Base-by-base conservation (phyloP, 225 moss, liverwort and hornwort species). In the Pleurozium schreberi region DNA sequence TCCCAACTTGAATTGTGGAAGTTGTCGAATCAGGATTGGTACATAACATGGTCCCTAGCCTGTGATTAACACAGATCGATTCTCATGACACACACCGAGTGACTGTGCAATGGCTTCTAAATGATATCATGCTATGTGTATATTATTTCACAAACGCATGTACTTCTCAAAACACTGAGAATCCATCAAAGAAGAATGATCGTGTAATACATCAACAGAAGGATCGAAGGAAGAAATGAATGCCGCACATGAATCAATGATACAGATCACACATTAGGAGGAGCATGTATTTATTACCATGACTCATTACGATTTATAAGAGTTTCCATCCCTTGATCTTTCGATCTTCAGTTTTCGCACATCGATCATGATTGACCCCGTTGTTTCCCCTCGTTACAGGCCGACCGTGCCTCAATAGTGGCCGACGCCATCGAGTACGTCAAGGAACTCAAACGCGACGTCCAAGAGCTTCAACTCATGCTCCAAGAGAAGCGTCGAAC, bases 381-480 rank as follows among this genome's bases (percentile, higher is more conserved):
- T 18, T 58, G 17, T 26, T 40, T n/a, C 55, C 78, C 79, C 40
- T 58, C 40, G 16, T 52, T 67, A 75, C 92, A 99, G 98, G 96
- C 96, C 34, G 98, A 99, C 92, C 95, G 98, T 69, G 98, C 98
- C 23, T 99, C 98, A 9, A 99, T 99, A 22, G 98, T 99, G 27
- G 96, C 97, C 18, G 98, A 99, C 77, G 98, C 97, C 15, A 99
- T 99, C 52, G 97, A 97, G 20, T 95, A 96, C 81, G 97, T 97
- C 30, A 95, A 97, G n/a, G 98, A 99, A 79, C 88, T 99, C 36
- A 99, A 99, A 74, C 91, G 97, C 28, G 93, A 94, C 18, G 95
- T 97, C 31, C 96, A 96, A 53, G 96, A 96, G 87, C 91, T 96
- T 1, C 95, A 96, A 75, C 88, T 96, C 50, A 88, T 96, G 80